phyloP scores from a whole-genome alignment of 805 yeast genomes.

The Myxozyma udenii region DNA sequence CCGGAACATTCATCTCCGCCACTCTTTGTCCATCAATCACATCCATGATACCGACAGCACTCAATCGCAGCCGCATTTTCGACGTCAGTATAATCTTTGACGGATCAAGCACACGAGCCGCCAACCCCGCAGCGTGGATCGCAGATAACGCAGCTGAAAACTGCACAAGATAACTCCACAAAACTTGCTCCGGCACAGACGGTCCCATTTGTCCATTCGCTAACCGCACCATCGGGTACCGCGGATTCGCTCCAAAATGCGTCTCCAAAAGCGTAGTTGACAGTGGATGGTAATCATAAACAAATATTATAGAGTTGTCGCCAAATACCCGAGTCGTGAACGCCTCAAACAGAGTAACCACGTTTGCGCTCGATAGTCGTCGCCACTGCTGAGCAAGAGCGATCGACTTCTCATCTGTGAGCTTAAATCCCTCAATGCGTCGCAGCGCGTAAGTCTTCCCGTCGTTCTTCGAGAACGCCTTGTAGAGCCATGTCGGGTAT shows the following conservation, averaged over 20 bases:
- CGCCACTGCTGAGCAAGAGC: conserved; percentile 66
- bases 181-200: conserved; percentile 55
- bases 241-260: conserved; percentile 52
- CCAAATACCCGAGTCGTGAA: conserved; percentile 86
- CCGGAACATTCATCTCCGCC: conserved; percentile 29
- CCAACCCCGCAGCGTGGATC: conserved; percentile 62
- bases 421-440: conserved; percentile 60
- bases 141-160: conserved; percentile 64
- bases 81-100: conserved; percentile 72
- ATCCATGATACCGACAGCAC: conserved; percentile 70
- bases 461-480: conserved; percentile 73
- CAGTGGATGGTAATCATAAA: conserved; percentile 82
- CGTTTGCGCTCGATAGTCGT: conserved; percentile 50
- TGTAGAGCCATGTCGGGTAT: conserved; percentile 61
- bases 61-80: conserved; percentile 65
- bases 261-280: conserved; percentile 67
- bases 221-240: conserved; percentile 30
- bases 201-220: conserved; percentile 40
- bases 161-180: conserved; percentile 80
- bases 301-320: conserved; percentile 68
- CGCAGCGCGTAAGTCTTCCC: conserved; percentile 76
- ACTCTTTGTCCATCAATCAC: conserved; percentile 49
- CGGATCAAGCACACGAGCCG: conserved; percentile 60
- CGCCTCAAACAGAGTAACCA: conserved; percentile 71
- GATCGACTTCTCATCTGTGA: conserved; percentile 57